These are phyloP conservation scores for Gracilaria vermiculophylla DNA, from an alignment of 23 red algal genomes.

Conservation along the genomic window DNA sequence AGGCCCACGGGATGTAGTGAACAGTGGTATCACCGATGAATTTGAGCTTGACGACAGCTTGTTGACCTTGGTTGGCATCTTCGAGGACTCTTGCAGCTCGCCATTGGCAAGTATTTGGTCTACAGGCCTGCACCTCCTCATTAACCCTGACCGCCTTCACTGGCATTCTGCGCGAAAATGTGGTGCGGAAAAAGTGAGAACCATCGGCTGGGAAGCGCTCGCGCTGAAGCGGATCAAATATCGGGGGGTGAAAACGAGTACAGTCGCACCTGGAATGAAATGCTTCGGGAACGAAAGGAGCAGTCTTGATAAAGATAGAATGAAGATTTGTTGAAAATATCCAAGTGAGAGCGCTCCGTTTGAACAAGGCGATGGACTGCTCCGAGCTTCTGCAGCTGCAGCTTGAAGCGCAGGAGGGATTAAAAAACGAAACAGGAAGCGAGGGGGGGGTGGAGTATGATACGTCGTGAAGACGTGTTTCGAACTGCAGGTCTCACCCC, in stretches of 20 bases:
- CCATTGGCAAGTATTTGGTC: constrained; percentile 28
- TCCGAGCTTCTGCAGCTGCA: not conserved
- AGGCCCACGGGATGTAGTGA: not conserved
- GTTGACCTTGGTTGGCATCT: not conserved
- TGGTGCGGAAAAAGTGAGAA: not conserved
- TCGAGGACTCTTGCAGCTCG: constrained; percentile 15
- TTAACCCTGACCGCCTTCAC: not conserved
- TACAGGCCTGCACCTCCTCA: constrained; percentile 23
- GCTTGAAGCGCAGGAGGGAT: not conserved
- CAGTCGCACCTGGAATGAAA: not conserved
- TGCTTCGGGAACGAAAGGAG: not conserved
- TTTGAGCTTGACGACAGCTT: not conserved
- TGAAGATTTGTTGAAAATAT: not conserved
- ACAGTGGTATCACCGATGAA: constrained; percentile 24
- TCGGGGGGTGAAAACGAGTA: not conserved
- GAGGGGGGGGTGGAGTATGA: not conserved
- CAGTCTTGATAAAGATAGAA: too few relatives aligned
- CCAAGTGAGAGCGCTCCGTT: not conserved
- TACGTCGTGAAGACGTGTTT: not conserved
- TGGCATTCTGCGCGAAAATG: constrained; percentile 18
- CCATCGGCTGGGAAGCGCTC: not conserved
- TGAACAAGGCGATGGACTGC: not conserved
- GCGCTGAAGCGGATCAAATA: not conserved
- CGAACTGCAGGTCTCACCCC: too few relatives aligned
- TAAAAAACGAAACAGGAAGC: not conserved